Evolutionary conservation across 108 stramenopile genomes (phyloP).

Genomic region (Nitzschia sp.): DNA sequence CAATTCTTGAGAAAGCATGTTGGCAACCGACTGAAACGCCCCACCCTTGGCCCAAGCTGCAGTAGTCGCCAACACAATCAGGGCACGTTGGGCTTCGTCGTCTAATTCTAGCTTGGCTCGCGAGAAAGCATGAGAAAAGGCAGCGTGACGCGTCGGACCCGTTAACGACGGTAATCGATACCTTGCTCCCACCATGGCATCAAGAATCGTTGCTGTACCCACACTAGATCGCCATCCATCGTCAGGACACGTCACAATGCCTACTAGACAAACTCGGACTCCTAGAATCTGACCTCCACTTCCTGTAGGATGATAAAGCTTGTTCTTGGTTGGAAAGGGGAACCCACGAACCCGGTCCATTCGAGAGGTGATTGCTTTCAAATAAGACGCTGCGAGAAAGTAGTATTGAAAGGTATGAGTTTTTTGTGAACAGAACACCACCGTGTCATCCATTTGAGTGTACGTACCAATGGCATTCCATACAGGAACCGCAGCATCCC

Average conservation of each 20-base stretch:
- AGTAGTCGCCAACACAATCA: conserved; percentile 56
- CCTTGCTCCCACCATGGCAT: conserved; percentile 49
- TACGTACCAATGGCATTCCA: conserved; percentile 60
- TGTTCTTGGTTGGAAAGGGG: conserved; percentile 68
- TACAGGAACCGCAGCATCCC: conserved; percentile 64
- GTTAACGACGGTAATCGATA: conserved; percentile 56
- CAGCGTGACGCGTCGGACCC: conserved; percentile 42
- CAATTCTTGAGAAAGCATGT: conserved; percentile 23
- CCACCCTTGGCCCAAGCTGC: conserved; percentile 56
- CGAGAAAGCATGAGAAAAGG: conserved; percentile 54
- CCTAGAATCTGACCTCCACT: conserved; percentile 45
- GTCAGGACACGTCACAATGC: conserved; percentile 68
- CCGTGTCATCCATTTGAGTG: neutral
- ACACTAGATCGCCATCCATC: conserved; percentile 42
- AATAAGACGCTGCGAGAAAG: conserved; percentile 44
- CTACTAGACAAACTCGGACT: conserved; percentile 66
- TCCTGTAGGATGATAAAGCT: conserved; percentile 53
- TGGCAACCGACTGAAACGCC: conserved; percentile 48
- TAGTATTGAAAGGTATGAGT: neutral
- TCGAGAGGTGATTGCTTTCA: conserved; percentile 49
- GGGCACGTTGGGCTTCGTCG: conserved; percentile 25
- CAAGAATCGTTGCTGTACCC: conserved; percentile 35
- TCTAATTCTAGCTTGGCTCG: conserved; percentile 35
- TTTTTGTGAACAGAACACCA: neutral
- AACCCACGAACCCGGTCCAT: conserved; percentile 49